Conservation (phyloP, 176 grass and related monocot genomes). For the Oryza brachyantha region DNA sequence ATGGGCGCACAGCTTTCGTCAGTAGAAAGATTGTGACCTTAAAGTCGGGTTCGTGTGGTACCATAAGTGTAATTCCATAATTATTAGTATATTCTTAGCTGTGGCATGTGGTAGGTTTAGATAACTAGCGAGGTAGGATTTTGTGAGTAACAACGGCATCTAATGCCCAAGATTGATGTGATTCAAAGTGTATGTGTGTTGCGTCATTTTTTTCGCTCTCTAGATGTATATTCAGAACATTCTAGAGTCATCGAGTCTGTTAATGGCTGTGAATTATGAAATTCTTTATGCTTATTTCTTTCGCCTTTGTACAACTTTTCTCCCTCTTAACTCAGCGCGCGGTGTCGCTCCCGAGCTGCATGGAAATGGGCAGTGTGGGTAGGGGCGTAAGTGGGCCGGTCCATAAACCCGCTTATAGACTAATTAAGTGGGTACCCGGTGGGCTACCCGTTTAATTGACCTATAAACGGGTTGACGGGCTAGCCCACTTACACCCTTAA, state of each 20-base stretch:
- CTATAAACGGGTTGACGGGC: too few species aligned
- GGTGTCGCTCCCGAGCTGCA: too few species aligned
- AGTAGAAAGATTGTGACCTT: neutral
- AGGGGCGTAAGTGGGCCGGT: too few species aligned
- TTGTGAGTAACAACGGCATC: neutral
- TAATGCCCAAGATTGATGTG: neutral
- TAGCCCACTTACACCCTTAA: too few species aligned
- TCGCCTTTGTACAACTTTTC: too few species aligned
- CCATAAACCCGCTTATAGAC: too few species aligned
- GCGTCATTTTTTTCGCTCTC: neutral
- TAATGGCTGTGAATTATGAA: neutral
- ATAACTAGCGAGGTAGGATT: neutral
- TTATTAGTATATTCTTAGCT: neutral
- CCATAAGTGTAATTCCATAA: neutral
- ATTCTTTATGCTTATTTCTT: neutral
- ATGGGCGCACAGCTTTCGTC: conserved; percentile 24
- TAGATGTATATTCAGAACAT: neutral
- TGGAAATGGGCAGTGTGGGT: too few species aligned
- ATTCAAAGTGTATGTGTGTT: neutral
- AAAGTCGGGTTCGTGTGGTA: neutral
- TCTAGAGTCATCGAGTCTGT: neutral
- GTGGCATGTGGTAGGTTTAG: neutral
- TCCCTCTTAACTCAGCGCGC: too few species aligned
- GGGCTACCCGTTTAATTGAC: too few species aligned
- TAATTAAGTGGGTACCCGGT: too few species aligned